phyloP scores from a whole-genome alignment of 2,329 filamentous ascomycete species.

The Claviceps quebecensis region DNA sequence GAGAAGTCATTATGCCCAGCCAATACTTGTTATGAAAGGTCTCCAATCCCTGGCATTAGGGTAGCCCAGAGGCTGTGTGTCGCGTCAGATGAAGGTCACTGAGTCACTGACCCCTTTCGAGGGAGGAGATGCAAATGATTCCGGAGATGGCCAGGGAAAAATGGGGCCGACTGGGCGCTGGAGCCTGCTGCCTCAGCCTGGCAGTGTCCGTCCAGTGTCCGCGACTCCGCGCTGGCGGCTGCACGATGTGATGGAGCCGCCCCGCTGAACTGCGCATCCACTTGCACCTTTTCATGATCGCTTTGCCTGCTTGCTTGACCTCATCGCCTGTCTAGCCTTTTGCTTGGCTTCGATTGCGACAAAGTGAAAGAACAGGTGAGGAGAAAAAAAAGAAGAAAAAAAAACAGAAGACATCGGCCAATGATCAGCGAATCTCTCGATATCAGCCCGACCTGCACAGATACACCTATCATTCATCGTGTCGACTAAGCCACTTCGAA shows the following conservation, averaged over 20 bases:
- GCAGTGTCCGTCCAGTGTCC: too few relatives aligned
- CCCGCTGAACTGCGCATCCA: background rate
- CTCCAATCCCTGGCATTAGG: too few relatives aligned
- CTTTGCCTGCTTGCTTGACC: background rate
- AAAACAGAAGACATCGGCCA: background rate
- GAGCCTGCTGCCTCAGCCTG: too few relatives aligned
- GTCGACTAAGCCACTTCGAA: background rate
- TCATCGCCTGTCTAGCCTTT: background rate
- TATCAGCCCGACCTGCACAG: background rate
- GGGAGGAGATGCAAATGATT: background rate
- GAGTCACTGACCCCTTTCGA: background rate
- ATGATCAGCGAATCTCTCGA: background rate
- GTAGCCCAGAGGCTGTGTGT: background rate
- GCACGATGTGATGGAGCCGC: slow-evolving; percentile 1
- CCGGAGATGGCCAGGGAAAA: background rate
- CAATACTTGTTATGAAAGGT: too few relatives aligned
- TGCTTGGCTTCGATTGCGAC: background rate
- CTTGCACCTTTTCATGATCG: background rate
- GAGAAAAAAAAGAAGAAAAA: background rate
- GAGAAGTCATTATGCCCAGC: too few relatives aligned
- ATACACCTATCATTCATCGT: background rate
- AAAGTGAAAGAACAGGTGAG: background rate
- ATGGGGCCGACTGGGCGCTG: too few relatives aligned
- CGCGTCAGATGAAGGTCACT: background rate
- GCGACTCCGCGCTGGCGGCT: background rate